Percentiles rank a stretch among this genome's conserved stretches.
phyloP scores from a whole-genome alignment of 2,329 filamentous ascomycete genomes.

The Venturia aucupariae region DNA sequence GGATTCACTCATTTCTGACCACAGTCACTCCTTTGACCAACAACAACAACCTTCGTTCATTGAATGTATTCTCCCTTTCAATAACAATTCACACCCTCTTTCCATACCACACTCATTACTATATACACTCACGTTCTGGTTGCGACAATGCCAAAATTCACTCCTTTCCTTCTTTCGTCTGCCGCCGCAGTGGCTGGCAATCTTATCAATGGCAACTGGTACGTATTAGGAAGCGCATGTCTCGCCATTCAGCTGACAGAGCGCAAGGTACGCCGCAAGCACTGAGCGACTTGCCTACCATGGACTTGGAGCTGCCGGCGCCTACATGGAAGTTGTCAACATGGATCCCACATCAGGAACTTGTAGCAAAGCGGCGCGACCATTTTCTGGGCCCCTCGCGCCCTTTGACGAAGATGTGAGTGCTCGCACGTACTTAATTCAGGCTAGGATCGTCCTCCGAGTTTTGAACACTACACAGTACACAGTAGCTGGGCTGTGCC shows the following conservation, averaged over 20 bases:
- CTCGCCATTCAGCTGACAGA: neutral
- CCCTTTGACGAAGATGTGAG: slow-evolving; percentile 64
- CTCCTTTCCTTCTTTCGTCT: neutral
- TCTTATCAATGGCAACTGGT: slow-evolving; percentile 6
- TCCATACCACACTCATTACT: slow-evolving; percentile 6
- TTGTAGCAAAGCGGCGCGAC: slow-evolving; percentile 45
- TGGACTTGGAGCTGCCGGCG: slow-evolving; percentile 50
- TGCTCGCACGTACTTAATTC: slow-evolving; percentile 14
- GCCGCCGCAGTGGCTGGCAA: neutral
- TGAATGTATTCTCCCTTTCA: neutral
- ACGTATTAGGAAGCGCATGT: neutral
- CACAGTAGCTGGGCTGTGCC: too few relatives aligned
- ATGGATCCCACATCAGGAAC: slow-evolving; percentile 48
- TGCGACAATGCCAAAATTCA: neutral
- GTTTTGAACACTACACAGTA: neutral
- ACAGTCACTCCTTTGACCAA: slow-evolving; percentile 3
- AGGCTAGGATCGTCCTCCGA: neutral
- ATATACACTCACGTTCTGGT: neutral
- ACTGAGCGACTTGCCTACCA: slow-evolving; percentile 54
- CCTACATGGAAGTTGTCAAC: slow-evolving; percentile 53
- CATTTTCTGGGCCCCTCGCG: slow-evolving; percentile 52
- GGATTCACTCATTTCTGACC: neutral
- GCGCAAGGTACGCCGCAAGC: neutral
- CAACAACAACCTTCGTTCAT: neutral
- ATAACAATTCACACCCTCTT: neutral